A percentile compares a stretch with the other conserved stretches of the same genome.
Evolutionary conservation across 2,329 filamentous ascomycete genomes (phyloP).

Genomic region (Hymenoscyphus linearis): DNA sequence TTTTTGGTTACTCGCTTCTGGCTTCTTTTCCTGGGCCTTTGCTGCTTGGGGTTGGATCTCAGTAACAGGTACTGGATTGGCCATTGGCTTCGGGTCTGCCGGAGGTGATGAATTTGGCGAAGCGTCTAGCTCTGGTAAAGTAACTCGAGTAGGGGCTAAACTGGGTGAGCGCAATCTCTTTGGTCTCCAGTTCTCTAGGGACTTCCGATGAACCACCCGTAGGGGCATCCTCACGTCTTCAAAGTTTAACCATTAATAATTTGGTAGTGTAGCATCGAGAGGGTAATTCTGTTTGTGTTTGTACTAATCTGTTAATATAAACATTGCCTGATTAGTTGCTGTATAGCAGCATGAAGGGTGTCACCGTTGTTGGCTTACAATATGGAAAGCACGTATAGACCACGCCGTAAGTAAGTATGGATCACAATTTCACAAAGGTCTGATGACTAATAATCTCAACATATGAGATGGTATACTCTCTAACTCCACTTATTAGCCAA

Average conservation of each 20-base stretch:
- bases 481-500: background rate
- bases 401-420: background rate
- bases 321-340: background rate
- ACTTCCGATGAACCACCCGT: background rate
- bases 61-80: background rate
- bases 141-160: background rate
- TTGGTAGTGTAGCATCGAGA: background rate
- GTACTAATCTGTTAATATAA: background rate
- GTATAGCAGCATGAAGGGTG: background rate
- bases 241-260: background rate
- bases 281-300: background rate
- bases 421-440: background rate
- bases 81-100: background rate
- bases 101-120: background rate
- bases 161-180: background rate
- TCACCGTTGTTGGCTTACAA: background rate
- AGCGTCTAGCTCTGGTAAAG: background rate
- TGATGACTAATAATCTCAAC: background rate
- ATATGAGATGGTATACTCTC: background rate
- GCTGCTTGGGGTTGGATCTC: background rate
- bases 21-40: background rate
- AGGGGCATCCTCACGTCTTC: background rate
- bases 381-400: background rate
- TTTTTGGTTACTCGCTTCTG: background rate
- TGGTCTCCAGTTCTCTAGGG: background rate